Percentiles rank a stretch among this genome's conserved stretches.
Conservation (phyloP, 148 eudicot genomes). For the Rhododendron williamsianum region DNA sequence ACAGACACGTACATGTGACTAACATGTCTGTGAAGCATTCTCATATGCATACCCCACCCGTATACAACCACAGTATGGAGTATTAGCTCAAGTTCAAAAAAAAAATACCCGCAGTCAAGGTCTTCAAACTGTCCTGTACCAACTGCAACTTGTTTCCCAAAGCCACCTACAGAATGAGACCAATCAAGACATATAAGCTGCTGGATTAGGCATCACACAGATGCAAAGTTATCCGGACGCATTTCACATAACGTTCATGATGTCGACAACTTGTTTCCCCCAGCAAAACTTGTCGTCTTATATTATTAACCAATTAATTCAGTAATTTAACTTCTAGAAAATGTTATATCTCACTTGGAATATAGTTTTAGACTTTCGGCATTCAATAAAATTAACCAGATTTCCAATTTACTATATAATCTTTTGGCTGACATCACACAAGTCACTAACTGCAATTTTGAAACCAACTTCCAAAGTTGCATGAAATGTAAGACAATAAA, state of each 20-base stretch:
- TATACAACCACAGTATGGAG: background rate
- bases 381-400: background rate
- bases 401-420: background rate
- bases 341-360: background rate
- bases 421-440: background rate
- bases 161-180: constrained; percentile 33
- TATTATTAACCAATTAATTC: background rate
- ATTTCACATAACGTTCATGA: background rate
- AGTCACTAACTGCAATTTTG: background rate
- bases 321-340: background rate
- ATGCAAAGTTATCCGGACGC: background rate
- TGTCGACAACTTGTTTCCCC: background rate
- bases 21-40: background rate
- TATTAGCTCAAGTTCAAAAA: background rate
- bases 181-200: background rate
- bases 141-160: constrained; percentile 59
- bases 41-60: background rate
- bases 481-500: background rate
- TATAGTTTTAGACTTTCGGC: background rate
- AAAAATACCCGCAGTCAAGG: constrained; percentile 65
- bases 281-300: background rate
- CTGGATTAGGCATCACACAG: background rate
- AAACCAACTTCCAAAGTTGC: background rate
- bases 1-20: background rate
- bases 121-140: constrained; percentile 80